phyloP scores from a whole-genome alignment of 371 early-diverging fungal species.

The Apophysomyces ossiformis region DNA sequence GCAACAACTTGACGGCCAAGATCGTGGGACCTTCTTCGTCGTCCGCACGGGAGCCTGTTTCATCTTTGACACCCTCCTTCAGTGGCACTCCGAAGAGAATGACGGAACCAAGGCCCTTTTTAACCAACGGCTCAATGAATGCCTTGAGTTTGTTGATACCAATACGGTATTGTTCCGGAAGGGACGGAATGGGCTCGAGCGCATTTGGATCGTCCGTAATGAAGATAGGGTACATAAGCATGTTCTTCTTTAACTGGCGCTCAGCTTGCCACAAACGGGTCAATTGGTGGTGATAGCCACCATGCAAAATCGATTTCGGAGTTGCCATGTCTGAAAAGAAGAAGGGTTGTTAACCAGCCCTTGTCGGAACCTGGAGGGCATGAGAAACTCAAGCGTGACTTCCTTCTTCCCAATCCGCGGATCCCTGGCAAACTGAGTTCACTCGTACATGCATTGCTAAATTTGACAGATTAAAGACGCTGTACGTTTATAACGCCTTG shows the following conservation, averaged over 20 bases:
- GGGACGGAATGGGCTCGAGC: conserved; percentile 75
- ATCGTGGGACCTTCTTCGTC: conserved; percentile 90
- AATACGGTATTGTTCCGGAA: conserved; percentile 89
- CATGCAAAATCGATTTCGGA: conserved; percentile 76
- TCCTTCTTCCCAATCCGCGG: neutral
- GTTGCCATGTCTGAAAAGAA: conserved; percentile 23
- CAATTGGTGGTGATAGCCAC: conserved; percentile 83
- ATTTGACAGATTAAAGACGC: too few species aligned
- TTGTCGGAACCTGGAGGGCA: neutral
- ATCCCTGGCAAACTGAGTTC: neutral
- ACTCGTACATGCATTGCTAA: too few species aligned
- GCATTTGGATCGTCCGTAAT: conserved; percentile 82
- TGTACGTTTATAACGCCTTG: too few species aligned
- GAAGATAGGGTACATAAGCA: conserved; percentile 94
- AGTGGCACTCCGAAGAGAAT: conserved; percentile 95
- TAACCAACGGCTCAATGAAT: conserved; percentile 81
- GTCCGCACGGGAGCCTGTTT: conserved; percentile 80
- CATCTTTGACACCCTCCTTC: conserved; percentile 76
- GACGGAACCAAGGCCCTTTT: conserved; percentile 85
- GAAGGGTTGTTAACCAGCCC: neutral
- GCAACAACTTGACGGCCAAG: conserved; percentile 78
- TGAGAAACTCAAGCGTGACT: neutral
- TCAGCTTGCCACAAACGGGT: conserved; percentile 86
- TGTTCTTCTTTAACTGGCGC: conserved; percentile 65
- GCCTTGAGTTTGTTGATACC: conserved; percentile 81